phyloP scores from a whole-genome alignment of 2,329 filamentous ascomycete species.

The Phaeosphaeria sp. region DNA sequence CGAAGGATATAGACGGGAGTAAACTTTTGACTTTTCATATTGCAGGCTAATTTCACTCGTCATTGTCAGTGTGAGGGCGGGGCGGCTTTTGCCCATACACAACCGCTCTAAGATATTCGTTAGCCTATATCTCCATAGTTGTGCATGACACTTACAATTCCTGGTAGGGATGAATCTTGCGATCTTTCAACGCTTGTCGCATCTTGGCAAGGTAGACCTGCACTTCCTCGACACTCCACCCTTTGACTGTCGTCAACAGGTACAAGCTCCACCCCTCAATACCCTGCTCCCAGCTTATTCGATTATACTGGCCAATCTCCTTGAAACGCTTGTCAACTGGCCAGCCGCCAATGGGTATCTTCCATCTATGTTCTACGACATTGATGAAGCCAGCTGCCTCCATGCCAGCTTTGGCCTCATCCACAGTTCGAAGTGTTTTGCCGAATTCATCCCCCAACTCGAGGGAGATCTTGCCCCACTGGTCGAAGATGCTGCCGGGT shows the following conservation, averaged over 20 bases:
- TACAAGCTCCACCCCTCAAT: constrained; percentile 36
- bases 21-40: background rate
- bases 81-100: constrained; percentile 28
- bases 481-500: constrained; percentile 25
- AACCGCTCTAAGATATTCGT: constrained; percentile 12
- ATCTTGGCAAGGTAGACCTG: constrained; percentile 48
- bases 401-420: constrained; percentile 52
- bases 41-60: background rate
- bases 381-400: constrained; percentile 61
- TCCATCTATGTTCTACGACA: constrained; percentile 53
- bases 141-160: constrained; percentile 22
- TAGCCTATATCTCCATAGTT: background rate
- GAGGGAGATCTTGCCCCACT: constrained; percentile 34
- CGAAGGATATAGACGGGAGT: background rate
- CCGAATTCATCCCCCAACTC: constrained; percentile 41
- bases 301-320: constrained; percentile 53
- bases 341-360: constrained; percentile 42
- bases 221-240: constrained; percentile 54
- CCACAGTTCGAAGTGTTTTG: constrained; percentile 45
- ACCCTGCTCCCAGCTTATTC: constrained; percentile 35
- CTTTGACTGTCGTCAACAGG: constrained; percentile 26
- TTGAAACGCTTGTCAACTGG: constrained; percentile 54
- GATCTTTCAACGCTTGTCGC: constrained; percentile 31
- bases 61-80: constrained; percentile 3
- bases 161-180: constrained; percentile 37